Evolutionary conservation across 768 basidiomycete species (phyloP), one percentile per base, ranked within the genome.

Genomic region (Collybia nuda): DNA sequence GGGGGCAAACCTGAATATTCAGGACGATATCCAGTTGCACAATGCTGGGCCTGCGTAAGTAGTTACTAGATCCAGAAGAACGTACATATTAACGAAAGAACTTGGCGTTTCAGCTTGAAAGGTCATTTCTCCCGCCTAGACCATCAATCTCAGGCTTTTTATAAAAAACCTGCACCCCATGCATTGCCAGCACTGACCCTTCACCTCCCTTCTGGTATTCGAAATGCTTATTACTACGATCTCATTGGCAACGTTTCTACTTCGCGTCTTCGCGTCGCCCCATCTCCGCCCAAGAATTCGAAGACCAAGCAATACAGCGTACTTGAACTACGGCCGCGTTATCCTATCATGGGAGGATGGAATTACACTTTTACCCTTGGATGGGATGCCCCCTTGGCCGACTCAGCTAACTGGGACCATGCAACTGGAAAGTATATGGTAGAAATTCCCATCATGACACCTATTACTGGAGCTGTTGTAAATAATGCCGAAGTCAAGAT

Each of bases 231-330:
- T 70, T 98, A 81, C 71, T 91, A 89, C 63, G 97, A 99, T 68
- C 72, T 82, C 44, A 88, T 94, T 58, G 97, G 97, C 46, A 99
- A 99, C 64, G 94, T 99, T 38, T 98, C 96, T 1, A 98, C 95
- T 5, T 97, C 96, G 1, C 82, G 77, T 52, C 80, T 98, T 59
- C 86, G 93, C 15, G 72, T 73, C 36, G 77, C 82, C 1, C 86
- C 87, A 37, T 82, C 88, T 5, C 72, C 78, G 5, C 74, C 85
- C 3, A 83, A 83, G 58, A 76, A 76, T n/a, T 68, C 69, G 51
- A 75, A 74, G 50, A 68, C 71, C 12, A 76, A 73, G 49, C 76
- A 80, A 39, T 75, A 77, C 60, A 90, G 90, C 47, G 55, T 87
- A 19, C 75, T 99, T 21, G 94, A 98, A 60, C 65, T 98, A 43